phyloP scores from a whole-genome alignment of 371 early-diverging fungal species.

The Gilbertella persicaria region DNA sequence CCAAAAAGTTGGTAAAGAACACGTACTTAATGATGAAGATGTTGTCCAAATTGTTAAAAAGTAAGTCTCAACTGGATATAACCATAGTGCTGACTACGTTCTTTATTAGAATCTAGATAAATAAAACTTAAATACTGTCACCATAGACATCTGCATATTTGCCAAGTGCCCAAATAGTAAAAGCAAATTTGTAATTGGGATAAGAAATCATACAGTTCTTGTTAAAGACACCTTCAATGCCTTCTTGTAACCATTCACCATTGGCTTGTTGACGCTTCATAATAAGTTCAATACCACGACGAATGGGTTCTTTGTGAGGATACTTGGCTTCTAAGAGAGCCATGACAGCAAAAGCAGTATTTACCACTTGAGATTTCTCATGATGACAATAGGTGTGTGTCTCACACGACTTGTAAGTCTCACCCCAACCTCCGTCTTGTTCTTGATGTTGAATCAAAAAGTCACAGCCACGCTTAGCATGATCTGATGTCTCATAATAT shows the following conservation, averaged over 20 bases:
- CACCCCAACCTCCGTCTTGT: constrained; percentile 97
- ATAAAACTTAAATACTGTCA: constrained; percentile 34
- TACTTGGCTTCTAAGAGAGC: constrained; percentile 90
- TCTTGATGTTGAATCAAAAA: constrained; percentile 87
- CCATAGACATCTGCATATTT: constrained; percentile 78
- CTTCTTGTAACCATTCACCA: constrained; percentile 96
- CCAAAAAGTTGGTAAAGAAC: constrained; percentile 99
- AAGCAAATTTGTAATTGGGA: constrained; percentile 94
- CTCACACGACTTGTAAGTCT: constrained; percentile 89
- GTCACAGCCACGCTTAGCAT: constrained; percentile 69
- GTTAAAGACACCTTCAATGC: constrained; percentile 98
- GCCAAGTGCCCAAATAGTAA: constrained; percentile 95
- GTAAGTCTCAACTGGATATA: constrained; percentile 15
- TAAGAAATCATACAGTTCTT: constrained; percentile 90
- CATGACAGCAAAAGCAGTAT: constrained; percentile 89
- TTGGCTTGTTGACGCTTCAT: constrained; percentile 84
- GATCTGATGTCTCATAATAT: constrained; percentile 69
- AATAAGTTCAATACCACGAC: constrained; percentile 79
- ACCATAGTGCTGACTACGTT: background rate
- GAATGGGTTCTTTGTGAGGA: constrained; percentile 73
- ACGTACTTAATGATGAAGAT: constrained; percentile 95
- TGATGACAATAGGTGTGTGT: constrained; percentile 66
- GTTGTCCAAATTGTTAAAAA: constrained; percentile 98
- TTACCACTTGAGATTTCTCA: constrained; percentile 83
- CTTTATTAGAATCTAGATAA: constrained; percentile 1